Evolutionary conservation across 163 green algal genomes (phyloP).

Genomic region (Chloroidium sp.): DNA sequence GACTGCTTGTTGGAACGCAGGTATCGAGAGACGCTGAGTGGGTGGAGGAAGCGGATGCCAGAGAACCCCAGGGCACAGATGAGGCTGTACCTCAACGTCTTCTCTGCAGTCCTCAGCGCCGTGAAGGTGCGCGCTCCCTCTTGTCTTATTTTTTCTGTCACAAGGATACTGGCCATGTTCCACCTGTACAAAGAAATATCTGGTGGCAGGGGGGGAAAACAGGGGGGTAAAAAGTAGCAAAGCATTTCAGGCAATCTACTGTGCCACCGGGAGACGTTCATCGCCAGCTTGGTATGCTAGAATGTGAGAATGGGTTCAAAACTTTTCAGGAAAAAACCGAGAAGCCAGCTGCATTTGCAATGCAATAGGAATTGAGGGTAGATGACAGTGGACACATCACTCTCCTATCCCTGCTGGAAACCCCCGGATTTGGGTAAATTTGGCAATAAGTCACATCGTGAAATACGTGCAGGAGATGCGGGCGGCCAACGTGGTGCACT

Average conservation of each 20-base stretch:
- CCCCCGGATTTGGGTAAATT: not conserved
- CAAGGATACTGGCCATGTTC: slow-evolving; percentile 1
- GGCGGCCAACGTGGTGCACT: slow-evolving; percentile 37
- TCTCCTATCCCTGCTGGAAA: not conserved
- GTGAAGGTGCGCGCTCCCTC: slow-evolving; percentile 13
- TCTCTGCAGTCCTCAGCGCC: slow-evolving; percentile 18
- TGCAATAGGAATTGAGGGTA: too few species aligned
- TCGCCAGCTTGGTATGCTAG: not conserved
- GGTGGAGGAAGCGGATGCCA: slow-evolving; percentile 32
- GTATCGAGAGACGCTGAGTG: slow-evolving; percentile 3
- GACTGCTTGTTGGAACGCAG: too few species aligned
- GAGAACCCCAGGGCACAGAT: slow-evolving; percentile 12
- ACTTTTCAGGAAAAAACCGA: too few species aligned
- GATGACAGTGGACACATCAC: too few species aligned
- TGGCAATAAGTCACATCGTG: not conserved
- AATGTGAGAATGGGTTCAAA: too few species aligned
- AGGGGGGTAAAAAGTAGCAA: not conserved
- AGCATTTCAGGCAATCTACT: not conserved
- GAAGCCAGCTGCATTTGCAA: too few species aligned
- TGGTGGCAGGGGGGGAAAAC: not conserved
- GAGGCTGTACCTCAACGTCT: slow-evolving; percentile 35
- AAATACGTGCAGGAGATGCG: slow-evolving; percentile 16
- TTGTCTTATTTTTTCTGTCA: not conserved
- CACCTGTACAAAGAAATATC: not conserved
- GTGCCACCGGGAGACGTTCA: not conserved